Conservation (phyloP, 2,329 filamentous ascomycete species). For the Phaeosphaeriaceae sp. region DNA sequence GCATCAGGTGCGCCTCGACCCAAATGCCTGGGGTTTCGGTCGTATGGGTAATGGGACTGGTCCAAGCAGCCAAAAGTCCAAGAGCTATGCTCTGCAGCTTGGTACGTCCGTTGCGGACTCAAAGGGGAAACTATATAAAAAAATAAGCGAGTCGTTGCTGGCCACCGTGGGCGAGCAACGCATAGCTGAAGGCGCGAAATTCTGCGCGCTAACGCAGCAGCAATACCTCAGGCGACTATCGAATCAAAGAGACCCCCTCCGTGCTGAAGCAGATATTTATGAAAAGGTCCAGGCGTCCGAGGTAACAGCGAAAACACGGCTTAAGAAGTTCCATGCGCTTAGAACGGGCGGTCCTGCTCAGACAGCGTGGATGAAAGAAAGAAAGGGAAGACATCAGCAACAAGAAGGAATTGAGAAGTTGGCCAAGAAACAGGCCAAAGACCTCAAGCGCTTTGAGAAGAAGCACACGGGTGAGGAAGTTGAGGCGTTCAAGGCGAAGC, state of each 20-base stretch:
- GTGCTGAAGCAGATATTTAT: background rate
- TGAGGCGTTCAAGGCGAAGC: too few species aligned
- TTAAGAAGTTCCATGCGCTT: background rate
- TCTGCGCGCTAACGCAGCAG: background rate
- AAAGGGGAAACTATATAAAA: background rate
- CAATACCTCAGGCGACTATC: background rate
- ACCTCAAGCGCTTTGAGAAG: too few species aligned
- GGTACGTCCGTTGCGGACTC: constrained; percentile 5
- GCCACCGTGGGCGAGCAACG: background rate
- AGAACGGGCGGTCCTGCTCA: too few species aligned
- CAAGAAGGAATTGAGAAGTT: too few species aligned
- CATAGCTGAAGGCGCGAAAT: background rate
- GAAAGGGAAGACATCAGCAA: too few species aligned
- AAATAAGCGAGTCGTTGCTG: background rate
- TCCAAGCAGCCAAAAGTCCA: background rate
- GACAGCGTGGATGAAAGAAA: too few species aligned
- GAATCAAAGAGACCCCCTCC: background rate
- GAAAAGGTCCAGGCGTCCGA: background rate
- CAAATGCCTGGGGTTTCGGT: constrained; percentile 22
- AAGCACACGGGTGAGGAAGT: too few species aligned
- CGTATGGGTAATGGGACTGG: background rate
- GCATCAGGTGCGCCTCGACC: constrained; percentile 7
- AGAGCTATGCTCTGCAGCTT: background rate
- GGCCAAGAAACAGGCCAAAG: too few species aligned
- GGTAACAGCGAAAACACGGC: background rate